Evolutionary conservation across 2,329 filamentous ascomycete species (phyloP), one percentile per base, ranked within the genome.

Genomic region (Bipolaris sorokiniana): DNA sequence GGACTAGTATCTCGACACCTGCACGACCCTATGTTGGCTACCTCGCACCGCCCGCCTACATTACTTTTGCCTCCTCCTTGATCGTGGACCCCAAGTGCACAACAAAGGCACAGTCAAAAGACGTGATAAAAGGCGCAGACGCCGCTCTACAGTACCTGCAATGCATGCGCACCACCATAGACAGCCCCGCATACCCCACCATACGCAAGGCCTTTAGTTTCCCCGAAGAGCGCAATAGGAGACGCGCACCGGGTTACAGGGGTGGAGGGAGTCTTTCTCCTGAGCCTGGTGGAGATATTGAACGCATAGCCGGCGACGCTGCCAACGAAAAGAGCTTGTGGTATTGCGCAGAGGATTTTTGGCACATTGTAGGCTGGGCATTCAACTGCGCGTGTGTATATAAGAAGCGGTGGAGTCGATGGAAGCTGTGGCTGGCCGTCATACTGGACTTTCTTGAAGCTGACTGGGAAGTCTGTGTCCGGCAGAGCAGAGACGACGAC

Each of bases 291-390:
- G 72, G 76, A 18, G 78, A 78, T 15, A 79, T 82, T 38, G 68
- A 74, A 44, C 64, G 61, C 13, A 62, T 74, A 26, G 61, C 55
- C 1, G 82, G 85, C 2, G 80, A 80, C 0, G 83, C 79, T 9
- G 88, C 88, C 1, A 84, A 85, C 48, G 79, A 83, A 13, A 82
- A 86, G 41, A 88, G 89, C 28, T 62, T 97, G 1, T 97, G 90
- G 86, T 80, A 79, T 15, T 84, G 86, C n/a, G 90, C 89, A 0
- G 87, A 90, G 59, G 91, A 96, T 71, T 96, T 98, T 68, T 99
- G 95, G 92, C 85, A 88, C 40, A 85, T 91, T 0, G 84, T 95
- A 0, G 95, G 94, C 3, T 98, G 95, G 95, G 90, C 91, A 0
- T 92, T 98, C 74, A 95, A 94, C 72, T 98, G 94, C 78, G 93